A percentile compares a stretch with the other conserved stretches of the same genome.
Evolutionary conservation across 139 green algal genomes (phyloP).

Genomic region (Chlorella sp.): DNA sequence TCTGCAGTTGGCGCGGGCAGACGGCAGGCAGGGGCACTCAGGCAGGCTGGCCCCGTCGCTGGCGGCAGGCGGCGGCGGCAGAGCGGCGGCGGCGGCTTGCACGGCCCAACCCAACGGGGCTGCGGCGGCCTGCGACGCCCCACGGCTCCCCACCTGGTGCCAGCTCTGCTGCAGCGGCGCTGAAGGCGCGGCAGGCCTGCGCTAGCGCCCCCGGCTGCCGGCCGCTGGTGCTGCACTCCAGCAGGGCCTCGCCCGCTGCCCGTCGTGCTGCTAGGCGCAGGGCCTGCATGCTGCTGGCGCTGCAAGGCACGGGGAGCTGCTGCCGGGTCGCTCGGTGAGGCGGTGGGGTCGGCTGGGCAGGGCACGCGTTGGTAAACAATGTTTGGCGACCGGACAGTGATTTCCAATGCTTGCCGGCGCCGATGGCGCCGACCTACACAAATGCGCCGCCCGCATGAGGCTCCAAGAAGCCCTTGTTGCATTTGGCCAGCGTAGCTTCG

Average conservation of each 20-base stretch:
- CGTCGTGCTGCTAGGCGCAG: not conserved
- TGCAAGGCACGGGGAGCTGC: not conserved
- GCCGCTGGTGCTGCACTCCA: slow-evolving; percentile 26
- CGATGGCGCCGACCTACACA: no score
- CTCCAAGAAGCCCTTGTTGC: no score
- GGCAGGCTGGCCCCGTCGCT: not conserved
- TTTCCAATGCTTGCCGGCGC: no score
- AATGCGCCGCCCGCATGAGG: no score
- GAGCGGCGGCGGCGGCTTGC: no score
- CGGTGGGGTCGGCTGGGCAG: no score
- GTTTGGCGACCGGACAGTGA: no score
- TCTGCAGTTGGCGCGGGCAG: not conserved
- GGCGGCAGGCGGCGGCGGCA: not conserved
- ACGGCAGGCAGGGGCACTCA: not conserved
- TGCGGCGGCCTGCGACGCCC: not conserved
- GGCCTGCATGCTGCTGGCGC: not conserved
- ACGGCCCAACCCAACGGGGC: not conserved
- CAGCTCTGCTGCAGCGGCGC: slow-evolving; percentile 4
- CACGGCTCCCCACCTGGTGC: not conserved
- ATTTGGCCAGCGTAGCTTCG: no score
- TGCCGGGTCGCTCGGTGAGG: no score
- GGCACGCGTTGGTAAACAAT: no score
- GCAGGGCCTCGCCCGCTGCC: not conserved
- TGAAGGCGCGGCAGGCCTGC: not conserved
- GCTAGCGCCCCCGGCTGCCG: not conserved